phyloP scores from a whole-genome alignment of 192 early-diverging fungal genomes.

The Backusella sp. region DNA sequence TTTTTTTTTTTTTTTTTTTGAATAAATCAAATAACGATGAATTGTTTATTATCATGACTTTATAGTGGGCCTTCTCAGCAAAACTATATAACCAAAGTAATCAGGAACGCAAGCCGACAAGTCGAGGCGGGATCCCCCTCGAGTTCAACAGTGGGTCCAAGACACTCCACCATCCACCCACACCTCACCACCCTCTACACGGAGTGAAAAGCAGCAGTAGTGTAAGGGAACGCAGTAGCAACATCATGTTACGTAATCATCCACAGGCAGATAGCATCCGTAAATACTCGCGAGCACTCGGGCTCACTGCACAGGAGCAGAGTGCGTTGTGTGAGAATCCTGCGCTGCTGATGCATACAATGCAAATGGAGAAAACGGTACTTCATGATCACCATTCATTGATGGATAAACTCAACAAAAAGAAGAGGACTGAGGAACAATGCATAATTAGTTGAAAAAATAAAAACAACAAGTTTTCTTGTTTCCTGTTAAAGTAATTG shows the following conservation, averaged over 20 bases:
- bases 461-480: not conserved
- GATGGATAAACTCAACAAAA: not conserved
- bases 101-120: not conserved
- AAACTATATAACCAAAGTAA: conserved; percentile 26
- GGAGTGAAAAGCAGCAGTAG: conserved; percentile 7
- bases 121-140: not conserved
- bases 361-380: not conserved
- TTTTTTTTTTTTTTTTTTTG: not conserved
- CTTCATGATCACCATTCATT: not conserved
- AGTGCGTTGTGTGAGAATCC: conserved; percentile 20
- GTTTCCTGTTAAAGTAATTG: not conserved
- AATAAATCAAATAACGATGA: not conserved
- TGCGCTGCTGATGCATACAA: conserved; percentile 17
- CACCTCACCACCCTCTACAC: not conserved
- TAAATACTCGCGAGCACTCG: conserved; percentile 23
- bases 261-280: conserved; percentile 24
- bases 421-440: not conserved
- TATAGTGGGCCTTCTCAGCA: conserved; percentile 37
- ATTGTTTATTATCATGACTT: not conserved
- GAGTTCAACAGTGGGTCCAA: not conserved
- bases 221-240: not conserved
- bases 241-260: not conserved
- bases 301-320: conserved; percentile 28
- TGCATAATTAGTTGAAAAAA: not conserved
- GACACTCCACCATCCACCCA: not conserved